Percentiles rank a stretch among this genome's conserved stretches.
Evolutionary conservation across 176 grass and related monocot genomes (phyloP).

Genomic region (Metroxylon sagu): DNA sequence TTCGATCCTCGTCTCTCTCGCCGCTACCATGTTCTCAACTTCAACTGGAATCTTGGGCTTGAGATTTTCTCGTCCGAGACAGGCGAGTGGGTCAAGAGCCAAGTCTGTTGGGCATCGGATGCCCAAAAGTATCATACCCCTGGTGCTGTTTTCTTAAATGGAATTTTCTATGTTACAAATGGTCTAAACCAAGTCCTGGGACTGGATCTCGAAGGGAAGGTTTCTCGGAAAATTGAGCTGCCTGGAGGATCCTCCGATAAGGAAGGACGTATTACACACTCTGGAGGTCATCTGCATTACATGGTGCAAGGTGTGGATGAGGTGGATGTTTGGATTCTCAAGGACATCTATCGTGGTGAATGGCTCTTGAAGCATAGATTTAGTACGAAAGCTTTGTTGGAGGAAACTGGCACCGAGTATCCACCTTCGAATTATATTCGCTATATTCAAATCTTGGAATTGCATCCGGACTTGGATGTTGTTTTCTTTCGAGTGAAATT

Average conservation of each 20-base stretch:
- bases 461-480: conserved; percentile 16
- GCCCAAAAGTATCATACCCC: background rate
- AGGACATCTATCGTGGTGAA: background rate
- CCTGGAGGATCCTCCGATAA: no score
- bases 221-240: no score
- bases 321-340: conserved; percentile 16
- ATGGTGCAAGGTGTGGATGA: background rate
- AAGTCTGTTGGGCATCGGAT: background rate
- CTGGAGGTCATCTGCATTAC: conserved; percentile 11
- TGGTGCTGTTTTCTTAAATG: no score
- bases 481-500: conserved; percentile 21
- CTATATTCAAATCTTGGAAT: conserved; percentile 6
- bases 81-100: background rate
- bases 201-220: no score
- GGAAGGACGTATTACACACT: no score
- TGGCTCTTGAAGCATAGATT: conserved; percentile 11
- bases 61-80: conserved; percentile 11
- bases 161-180: no score
- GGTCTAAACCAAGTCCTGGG: no score
- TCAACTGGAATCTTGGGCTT: background rate
- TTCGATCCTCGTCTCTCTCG: background rate
- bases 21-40: conserved; percentile 7
- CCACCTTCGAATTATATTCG: background rate
- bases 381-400: background rate
- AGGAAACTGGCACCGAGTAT: background rate